These are phyloP conservation scores for Suhomyces guaymorum DNA, from an alignment of 1,139 yeast genomes.

Conservation along the genomic window DNA sequence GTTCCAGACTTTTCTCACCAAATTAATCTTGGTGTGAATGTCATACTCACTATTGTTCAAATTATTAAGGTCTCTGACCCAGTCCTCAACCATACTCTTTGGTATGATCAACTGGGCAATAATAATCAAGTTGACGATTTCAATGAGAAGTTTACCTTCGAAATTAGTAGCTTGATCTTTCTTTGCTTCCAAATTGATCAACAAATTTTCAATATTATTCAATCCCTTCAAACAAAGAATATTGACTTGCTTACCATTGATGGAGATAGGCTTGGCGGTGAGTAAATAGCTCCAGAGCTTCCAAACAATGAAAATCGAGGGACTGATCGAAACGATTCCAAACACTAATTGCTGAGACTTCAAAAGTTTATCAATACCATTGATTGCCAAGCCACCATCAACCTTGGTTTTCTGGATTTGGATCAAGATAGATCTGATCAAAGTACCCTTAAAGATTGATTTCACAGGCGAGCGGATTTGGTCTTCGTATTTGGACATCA, in stretches of 20 bases:
- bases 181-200: constrained; percentile 26
- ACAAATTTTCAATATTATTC: constrained; percentile 58
- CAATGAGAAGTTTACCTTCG: constrained; percentile 59
- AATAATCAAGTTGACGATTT: constrained; percentile 53
- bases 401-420: constrained; percentile 95
- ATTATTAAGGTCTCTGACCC: constrained; percentile 59
- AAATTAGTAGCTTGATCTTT: constrained; percentile 13
- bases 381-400: constrained; percentile 87
- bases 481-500: constrained; percentile 77
- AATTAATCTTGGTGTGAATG: constrained; percentile 37
- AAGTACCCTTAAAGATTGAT: constrained; percentile 63
- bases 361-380: constrained; percentile 85
- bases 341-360: constrained; percentile 91
- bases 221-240: constrained; percentile 51
- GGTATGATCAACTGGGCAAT: constrained; percentile 54
- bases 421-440: constrained; percentile 75
- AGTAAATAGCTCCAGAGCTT: constrained; percentile 34
- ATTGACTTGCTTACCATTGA: constrained; percentile 43
- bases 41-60: constrained; percentile 36
- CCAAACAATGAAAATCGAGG: constrained; percentile 64
- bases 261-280: constrained; percentile 38
- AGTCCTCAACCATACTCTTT: constrained; percentile 43
- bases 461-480: constrained; percentile 72
- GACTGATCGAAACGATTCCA: constrained; percentile 87
- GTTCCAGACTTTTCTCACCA: constrained; percentile 57